These are phyloP conservation scores for Gossypium gossypioides DNA, from an alignment of 441 rosid species.

Conservation along the genomic window DNA sequence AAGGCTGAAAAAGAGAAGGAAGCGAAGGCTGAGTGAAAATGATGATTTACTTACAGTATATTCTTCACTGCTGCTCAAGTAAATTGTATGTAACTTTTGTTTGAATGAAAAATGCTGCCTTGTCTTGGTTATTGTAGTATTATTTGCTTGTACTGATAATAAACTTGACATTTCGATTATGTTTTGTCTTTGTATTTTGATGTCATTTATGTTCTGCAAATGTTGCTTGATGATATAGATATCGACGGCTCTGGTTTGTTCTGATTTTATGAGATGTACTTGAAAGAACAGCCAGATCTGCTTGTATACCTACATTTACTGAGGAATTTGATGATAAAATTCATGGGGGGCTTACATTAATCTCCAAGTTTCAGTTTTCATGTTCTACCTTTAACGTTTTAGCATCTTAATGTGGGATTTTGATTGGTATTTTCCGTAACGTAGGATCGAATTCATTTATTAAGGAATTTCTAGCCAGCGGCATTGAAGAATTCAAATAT, in stretches of 20 bases:
- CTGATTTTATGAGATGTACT: background rate
- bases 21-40: conserved; percentile 16
- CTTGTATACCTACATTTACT: background rate
- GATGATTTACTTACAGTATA: background rate
- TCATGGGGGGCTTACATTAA: background rate
- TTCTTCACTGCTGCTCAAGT: conserved; percentile 1
- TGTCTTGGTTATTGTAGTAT: background rate
- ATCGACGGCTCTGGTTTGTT: background rate
- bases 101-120: background rate
- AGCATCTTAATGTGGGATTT: background rate
- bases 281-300: background rate
- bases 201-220: background rate
- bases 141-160: background rate
- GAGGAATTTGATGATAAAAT: background rate
- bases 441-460: background rate
- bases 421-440: background rate
- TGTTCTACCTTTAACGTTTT: background rate
- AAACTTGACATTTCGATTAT: background rate
- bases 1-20: conserved; percentile 7
- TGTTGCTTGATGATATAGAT: background rate
- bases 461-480: too few relatives aligned
- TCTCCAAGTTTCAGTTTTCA: background rate
- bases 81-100: conserved; percentile 4
- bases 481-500: background rate
- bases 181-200: background rate